Evolutionary conservation across 306 rosid genomes (phyloP).

Genomic region (Ziziphus jujuba): DNA sequence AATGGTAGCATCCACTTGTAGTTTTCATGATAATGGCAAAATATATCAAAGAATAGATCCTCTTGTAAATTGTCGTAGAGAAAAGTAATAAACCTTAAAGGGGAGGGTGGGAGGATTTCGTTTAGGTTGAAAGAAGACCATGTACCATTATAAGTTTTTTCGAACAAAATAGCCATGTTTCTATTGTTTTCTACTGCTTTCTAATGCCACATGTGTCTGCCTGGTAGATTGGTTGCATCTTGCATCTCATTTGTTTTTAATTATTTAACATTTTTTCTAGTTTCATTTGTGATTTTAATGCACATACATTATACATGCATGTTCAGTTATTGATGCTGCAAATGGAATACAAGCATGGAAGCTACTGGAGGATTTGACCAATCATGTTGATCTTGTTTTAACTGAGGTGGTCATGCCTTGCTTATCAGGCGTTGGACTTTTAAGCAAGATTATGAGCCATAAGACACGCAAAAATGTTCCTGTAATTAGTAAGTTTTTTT

Average conservation of each 20-base stretch:
- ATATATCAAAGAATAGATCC: too few species aligned
- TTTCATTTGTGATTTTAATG: not conserved
- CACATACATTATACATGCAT: not conserved
- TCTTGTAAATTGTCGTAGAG: too few species aligned
- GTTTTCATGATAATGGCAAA: too few species aligned
- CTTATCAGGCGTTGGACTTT: conserved; percentile 79
- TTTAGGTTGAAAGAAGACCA: too few species aligned
- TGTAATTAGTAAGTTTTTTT: conserved; percentile 76
- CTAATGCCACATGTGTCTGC: not conserved
- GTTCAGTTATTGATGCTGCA: conserved; percentile 73
- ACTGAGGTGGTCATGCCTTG: conserved; percentile 93
- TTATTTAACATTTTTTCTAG: not conserved
- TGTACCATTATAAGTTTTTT: too few species aligned
- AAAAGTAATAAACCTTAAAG: too few species aligned
- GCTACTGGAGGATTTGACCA: conserved; percentile 75
- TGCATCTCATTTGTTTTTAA: not conserved
- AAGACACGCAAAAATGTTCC: conserved; percentile 75
- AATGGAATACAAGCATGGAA: conserved; percentile 94
- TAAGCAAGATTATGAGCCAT: conserved; percentile 84
- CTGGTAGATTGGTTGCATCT: not conserved
- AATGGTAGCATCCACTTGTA: too few species aligned
- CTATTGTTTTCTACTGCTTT: not conserved
- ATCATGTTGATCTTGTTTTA: conserved; percentile 76
- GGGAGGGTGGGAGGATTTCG: too few species aligned
- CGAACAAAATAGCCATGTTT: too few species aligned